These are phyloP conservation scores for Phylloporus sp. DNA, from an alignment of 768 basidiomycete species.

Conservation along the genomic window DNA sequence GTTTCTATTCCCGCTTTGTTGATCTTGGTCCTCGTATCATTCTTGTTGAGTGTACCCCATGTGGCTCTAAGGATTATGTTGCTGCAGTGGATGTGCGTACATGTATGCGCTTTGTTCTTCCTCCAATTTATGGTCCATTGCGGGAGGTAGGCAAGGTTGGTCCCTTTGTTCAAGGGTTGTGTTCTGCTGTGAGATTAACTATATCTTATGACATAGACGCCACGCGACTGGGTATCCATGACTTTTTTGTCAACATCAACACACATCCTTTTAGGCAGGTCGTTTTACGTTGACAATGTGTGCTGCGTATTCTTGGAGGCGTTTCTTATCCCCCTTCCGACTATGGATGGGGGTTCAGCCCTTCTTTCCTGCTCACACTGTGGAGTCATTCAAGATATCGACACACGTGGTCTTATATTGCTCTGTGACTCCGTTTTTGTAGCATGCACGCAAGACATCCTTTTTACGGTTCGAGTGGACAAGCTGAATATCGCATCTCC, in stretches of 20 bases:
- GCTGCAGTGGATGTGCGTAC: too few relatives aligned
- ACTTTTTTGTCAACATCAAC: slow-evolving; percentile 15
- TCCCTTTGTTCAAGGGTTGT: too few relatives aligned
- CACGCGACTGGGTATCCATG: too few relatives aligned
- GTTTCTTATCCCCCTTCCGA: slow-evolving; percentile 7
- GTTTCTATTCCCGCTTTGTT: too few relatives aligned
- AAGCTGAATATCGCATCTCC: not conserved
- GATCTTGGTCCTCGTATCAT: too few relatives aligned
- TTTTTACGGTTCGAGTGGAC: slow-evolving; percentile 6
- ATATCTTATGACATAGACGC: too few relatives aligned
- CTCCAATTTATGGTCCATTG: too few relatives aligned
- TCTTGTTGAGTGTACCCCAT: too few relatives aligned
- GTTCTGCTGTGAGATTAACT: too few relatives aligned
- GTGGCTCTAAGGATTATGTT: too few relatives aligned
- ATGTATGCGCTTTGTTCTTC: too few relatives aligned
- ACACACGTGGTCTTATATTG: not conserved
- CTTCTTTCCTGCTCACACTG: slow-evolving; percentile 10
- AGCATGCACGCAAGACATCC: slow-evolving; percentile 5
- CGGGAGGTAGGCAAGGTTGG: too few relatives aligned
- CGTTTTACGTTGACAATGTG: not conserved
- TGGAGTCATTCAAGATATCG: slow-evolving; percentile 2
- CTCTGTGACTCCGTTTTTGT: slow-evolving; percentile 12
- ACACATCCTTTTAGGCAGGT: slow-evolving; percentile 13
- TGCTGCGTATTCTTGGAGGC: slow-evolving; percentile 8
- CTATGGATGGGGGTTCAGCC: not conserved